Percentiles rank a stretch among this genome's conserved stretches.
Conservation (phyloP, 2,329 filamentous ascomycete genomes). For the Aquanectria penicillioides region DNA sequence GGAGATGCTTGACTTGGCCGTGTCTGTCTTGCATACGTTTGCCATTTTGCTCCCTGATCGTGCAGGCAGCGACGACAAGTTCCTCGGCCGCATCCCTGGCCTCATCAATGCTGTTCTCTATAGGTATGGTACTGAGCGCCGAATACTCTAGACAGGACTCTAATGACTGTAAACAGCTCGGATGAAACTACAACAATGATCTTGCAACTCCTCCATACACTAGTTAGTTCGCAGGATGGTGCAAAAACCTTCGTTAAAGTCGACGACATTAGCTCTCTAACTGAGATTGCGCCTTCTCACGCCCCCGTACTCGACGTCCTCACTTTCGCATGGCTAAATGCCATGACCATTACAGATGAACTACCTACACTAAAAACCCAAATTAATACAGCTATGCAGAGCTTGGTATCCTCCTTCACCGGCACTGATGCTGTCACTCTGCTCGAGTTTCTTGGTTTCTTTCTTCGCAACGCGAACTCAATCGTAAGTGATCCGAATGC, state of each 20-base stretch:
- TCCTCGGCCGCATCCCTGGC: slow-evolving; percentile 63
- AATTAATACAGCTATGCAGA: slow-evolving; percentile 59
- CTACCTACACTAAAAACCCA: slow-evolving; percentile 46
- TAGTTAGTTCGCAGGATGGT: slow-evolving; percentile 63
- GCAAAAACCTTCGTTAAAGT: slow-evolving; percentile 59
- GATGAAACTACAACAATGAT: slow-evolving; percentile 62
- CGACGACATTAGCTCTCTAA: slow-evolving; percentile 64
- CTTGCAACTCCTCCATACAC: slow-evolving; percentile 65
- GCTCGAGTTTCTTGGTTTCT: slow-evolving; percentile 63
- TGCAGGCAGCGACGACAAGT: slow-evolving; percentile 54
- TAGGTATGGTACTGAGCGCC: slow-evolving; percentile 53
- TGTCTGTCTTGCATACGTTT: slow-evolving; percentile 72
- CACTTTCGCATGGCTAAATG: slow-evolving; percentile 65
- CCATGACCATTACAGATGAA: slow-evolving; percentile 47
- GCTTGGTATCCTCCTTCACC: slow-evolving; percentile 63
- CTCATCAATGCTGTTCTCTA: slow-evolving; percentile 63
- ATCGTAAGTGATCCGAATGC: slow-evolving; percentile 53
- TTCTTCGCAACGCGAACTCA: slow-evolving; percentile 60
- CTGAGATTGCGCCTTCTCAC: slow-evolving; percentile 65
- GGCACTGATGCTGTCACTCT: slow-evolving; percentile 70
- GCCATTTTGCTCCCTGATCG: slow-evolving; percentile 63
- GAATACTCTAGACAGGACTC: neutral
- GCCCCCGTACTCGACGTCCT: slow-evolving; percentile 66
- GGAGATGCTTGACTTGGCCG: slow-evolving; percentile 71
- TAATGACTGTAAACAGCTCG: slow-evolving; percentile 50